Evolutionary conservation across 2,329 filamentous ascomycete species (phyloP).

Genomic region (Trichoderma hamatum): DNA sequence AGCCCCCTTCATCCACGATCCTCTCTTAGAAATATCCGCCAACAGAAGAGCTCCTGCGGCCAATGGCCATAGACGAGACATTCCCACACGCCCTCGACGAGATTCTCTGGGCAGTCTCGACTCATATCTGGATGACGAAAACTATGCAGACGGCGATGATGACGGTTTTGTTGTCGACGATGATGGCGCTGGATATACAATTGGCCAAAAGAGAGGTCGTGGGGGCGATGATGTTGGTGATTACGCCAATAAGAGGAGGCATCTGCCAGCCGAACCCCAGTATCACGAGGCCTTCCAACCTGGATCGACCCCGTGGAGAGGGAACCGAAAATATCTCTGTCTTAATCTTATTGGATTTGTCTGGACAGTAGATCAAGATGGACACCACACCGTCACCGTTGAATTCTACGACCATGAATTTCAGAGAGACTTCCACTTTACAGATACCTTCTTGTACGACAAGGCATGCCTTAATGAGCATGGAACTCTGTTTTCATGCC

Average conservation of each 20-base stretch:
- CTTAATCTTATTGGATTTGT: slow-evolving; percentile 92
- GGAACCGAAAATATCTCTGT: slow-evolving; percentile 89
- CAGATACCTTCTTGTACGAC: slow-evolving; percentile 92
- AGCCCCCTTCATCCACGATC: slow-evolving; percentile 84
- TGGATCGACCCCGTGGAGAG: slow-evolving; percentile 93
- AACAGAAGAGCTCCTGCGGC: slow-evolving; percentile 58
- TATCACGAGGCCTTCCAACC: slow-evolving; percentile 89
- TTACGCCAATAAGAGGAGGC: slow-evolving; percentile 53
- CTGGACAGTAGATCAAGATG: slow-evolving; percentile 96
- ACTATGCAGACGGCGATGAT: slow-evolving; percentile 51
- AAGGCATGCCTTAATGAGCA: slow-evolving; percentile 90
- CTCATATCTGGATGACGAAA: slow-evolving; percentile 70
- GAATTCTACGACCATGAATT: slow-evolving; percentile 96
- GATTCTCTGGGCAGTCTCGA: slow-evolving; percentile 78
- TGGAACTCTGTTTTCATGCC: slow-evolving; percentile 83
- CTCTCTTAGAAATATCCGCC: slow-evolving; percentile 68
- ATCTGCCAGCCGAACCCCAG: slow-evolving; percentile 58
- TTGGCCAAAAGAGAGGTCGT: slow-evolving; percentile 55
- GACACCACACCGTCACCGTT: slow-evolving; percentile 89
- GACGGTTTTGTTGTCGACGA: slow-evolving; percentile 94
- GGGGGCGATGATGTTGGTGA: slow-evolving; percentile 57
- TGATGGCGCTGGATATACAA: slow-evolving; percentile 86
- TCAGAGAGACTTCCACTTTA: slow-evolving; percentile 95
- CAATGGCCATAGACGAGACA: slow-evolving; percentile 57
- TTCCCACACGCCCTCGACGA: slow-evolving; percentile 56